Conservation (phyloP, 2,329 filamentous ascomycete genomes). For the Chrysoporthe puriensis region DNA sequence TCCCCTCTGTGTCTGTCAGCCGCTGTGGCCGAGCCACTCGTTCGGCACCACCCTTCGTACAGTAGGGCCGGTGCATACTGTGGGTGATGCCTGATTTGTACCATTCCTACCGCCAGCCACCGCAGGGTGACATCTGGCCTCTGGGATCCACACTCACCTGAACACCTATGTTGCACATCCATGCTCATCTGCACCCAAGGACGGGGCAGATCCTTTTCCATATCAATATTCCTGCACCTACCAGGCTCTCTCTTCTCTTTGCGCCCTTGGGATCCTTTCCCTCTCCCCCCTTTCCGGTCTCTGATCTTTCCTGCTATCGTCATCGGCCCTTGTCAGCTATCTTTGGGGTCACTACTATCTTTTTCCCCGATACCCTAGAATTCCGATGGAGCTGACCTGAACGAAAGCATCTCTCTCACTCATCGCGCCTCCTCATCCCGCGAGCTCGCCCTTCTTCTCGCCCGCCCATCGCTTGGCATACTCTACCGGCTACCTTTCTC, state of each 20-base stretch:
- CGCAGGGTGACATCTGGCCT: constrained; percentile 24
- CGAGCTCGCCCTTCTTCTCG: constrained; percentile 1
- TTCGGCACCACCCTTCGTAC: neutral
- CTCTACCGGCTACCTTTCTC: constrained; percentile 13
- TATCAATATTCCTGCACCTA: constrained; percentile 28
- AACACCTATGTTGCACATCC: constrained; percentile 14
- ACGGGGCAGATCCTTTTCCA: constrained; percentile 27
- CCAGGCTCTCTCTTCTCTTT: constrained; percentile 18
- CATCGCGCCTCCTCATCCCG: constrained; percentile 6
- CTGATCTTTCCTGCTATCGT: constrained; percentile 4
- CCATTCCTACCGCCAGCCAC: constrained; percentile 22
- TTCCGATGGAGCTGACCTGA: neutral
- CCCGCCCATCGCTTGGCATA: constrained; percentile 2
- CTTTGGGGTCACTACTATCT: neutral
- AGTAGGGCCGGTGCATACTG: constrained; percentile 17
- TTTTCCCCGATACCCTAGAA: neutral
- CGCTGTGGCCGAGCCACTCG: constrained; percentile 16
- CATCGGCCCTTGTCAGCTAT: constrained; percentile 24
- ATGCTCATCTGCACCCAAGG: constrained; percentile 23
- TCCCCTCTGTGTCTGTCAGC: constrained; percentile 9
- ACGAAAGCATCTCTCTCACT: constrained; percentile 7
- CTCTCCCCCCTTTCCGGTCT: constrained; percentile 14
- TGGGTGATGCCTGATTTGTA: constrained; percentile 27
- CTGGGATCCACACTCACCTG: constrained; percentile 21
- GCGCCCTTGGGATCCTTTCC: constrained; percentile 18